Base-by-base conservation (phyloP, 1,284 basidiomycete genomes). In the Ceratobasidium sp. region DNA sequence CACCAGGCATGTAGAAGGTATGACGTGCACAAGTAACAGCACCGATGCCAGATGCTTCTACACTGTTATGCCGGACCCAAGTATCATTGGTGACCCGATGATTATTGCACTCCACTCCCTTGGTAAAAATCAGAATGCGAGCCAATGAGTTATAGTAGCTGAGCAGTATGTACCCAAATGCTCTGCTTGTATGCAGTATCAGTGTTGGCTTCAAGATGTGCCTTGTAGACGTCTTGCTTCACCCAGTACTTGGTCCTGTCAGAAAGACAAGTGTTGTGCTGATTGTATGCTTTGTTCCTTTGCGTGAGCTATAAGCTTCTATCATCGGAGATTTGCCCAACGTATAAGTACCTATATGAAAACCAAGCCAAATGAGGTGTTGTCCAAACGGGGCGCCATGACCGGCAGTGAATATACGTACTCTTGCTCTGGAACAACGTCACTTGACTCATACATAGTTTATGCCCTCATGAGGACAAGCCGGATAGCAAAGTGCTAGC, bases 11-110 rank as follows among this genome's bases (percentile, higher is more conserved):
- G n/a, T 53, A 68, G 2, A 54, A 23, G 3, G 66, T 53, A 20
- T 68, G 66, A 8, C 53, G 31, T 6, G 51, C 66, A 56, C 66
- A 68, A n/a, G 51, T 53, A 20, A 68, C 66, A 20, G 66, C 31
- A 2, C 66, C 66, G 10, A 68, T 26, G 6, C 53, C 53, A 1
- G 66, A 35, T n/a, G 54, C 66, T 10, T 35, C 66, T 10, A 68
- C 35, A 13, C 66, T 51, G 13, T 20, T 17, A 6, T 10, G n/a
- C 0, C 53, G 20, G 2, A 68, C 66, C 49, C 51, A 68, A 23
- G 49, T 53, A 15, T 53, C 20, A 13, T 68, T 56, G 1, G 66
- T 51, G 0, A 51, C 53, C 2, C 49, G 23, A 23, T 68, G 66
- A 42, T 68, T 68, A 20, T 68, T 68, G 37, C 66, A 68, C 8